Base-by-base conservation (phyloP, 768 basidiomycete species). In the Myochromella boudieri region DNA sequence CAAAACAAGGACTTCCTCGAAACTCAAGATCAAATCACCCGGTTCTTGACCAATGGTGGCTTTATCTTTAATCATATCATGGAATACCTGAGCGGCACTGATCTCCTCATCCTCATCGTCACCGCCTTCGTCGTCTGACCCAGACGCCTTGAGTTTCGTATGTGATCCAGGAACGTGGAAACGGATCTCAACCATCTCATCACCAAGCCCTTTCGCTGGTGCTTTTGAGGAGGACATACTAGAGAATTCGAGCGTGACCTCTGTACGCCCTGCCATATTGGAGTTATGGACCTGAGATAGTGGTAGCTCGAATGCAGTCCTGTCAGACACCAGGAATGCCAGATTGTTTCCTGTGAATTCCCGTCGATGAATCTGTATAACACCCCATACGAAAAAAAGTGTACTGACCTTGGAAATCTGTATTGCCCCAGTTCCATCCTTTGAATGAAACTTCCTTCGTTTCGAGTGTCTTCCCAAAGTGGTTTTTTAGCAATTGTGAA, bases 341-440 rank as follows among this genome's bases (percentile, higher is more conserved):
- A 99, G 76, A 43, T 99, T 94, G 64, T 88, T 82, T 32, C 91
- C 95, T 97, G 50, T 12, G 27, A 12, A 42, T 21, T n/a, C 38
- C 18, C 28, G 11, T 33, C 12, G 18, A 33, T 31, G 37, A 34
- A 32, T 7, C 34, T 37, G 51, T 37, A 37, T 43, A 21, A n/a
- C 49, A 44, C 42, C 24, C 15, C 8, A 36, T 21, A n/a, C 28
- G 14, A 32, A 26, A 11, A 36, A 28, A 56, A 74, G 45, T 51
- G 20, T 34, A 42, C 46, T 14, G 27, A 91, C 95, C 91, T 78
- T 91, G 88, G 53, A 98, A 91, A 60, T 95, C 92, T 2, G 91
- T 90, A 24, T 86, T 80, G 4, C 97, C 97, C 97, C 97, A 98
- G 64, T 99, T 98, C 93, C 93, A 98, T 0, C 97, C 97, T 62